Evolutionary conservation across 2,329 filamentous ascomycete genomes (phyloP), one percentile per base, ranked within the genome.

Genomic region (Aureobasidium sp.): DNA sequence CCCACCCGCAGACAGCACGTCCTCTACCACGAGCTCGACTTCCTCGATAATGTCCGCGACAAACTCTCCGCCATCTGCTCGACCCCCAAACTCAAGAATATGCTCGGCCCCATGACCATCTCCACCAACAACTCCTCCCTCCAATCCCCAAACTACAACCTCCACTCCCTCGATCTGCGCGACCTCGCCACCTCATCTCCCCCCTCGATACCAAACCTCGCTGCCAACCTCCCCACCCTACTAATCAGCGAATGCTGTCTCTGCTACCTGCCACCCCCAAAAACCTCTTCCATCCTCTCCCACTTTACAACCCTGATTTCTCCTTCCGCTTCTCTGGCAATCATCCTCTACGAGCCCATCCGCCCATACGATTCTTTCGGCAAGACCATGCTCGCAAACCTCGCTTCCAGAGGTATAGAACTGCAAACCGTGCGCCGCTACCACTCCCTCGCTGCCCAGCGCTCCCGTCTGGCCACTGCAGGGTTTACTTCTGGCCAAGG

Each of bases 171-270:
- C 42, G 91, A 96, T 72, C 81, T 96, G 6, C 84, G 91, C 53
- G 76, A 80, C 12, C 73, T 93, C 5, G 73, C 77, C 61, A 53
- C 63, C 36, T 63, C 68, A 56, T 63, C 65, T 37, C 64, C 70
- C 25, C 53, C 70, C 22, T 62, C 57, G 67, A 64, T 81, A 11
- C 76, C 76, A 1, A 74, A 68, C 67, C 85, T 77, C 68, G 83
- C 77, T 70, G 75, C 67, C 69, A 84, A 71, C 27, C 68, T 90
- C 0, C 91, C 94, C 0, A 99, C 94, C 0, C 77, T 99, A 9
- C 76, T 99, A 27, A 81, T 99, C 7, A 97, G 93, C 0, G 94
- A 99, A 75, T 97, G 94, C 80, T 99, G 94, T 72, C 82, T 99
- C 36, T 90, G 94, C 72, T 99, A 99, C 70, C 82, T 1, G 81